Evolutionary conservation across 2,329 filamentous ascomycete genomes (phyloP).

Genomic region (Colletotrichum sp.): DNA sequence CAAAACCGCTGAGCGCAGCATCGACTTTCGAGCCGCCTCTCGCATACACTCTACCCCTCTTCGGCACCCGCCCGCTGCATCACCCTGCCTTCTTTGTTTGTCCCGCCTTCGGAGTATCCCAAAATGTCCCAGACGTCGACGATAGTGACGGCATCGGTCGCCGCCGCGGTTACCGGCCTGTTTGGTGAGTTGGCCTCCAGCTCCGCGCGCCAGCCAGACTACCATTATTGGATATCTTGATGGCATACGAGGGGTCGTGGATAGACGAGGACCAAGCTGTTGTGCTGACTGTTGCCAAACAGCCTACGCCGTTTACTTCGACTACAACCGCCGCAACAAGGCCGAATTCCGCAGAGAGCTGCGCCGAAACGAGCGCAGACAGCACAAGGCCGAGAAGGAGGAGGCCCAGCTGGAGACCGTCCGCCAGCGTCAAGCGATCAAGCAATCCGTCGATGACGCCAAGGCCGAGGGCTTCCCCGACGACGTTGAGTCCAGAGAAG

Average conservation of each 20-base stretch:
- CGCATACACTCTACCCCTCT: neutral
- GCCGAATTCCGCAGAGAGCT: conserved; percentile 70
- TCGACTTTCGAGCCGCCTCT: neutral
- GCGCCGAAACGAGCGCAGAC: conserved; percentile 77
- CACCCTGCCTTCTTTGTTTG: neutral
- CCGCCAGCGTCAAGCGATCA: conserved; percentile 76
- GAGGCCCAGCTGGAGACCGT: conserved; percentile 69
- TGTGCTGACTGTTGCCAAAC: conserved; percentile 21
- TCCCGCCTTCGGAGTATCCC: conserved; percentile 16
- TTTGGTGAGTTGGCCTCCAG: conserved; percentile 53
- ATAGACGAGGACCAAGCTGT: neutral
- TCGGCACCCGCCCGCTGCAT: neutral
- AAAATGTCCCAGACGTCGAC: conserved; percentile 43
- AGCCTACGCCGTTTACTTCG: conserved; percentile 74
- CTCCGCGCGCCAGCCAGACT: neutral
- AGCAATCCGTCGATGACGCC: conserved; percentile 76
- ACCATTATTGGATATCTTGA: neutral
- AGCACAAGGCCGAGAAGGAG: conserved; percentile 74
- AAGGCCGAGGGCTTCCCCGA: conserved; percentile 91
- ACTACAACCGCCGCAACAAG: conserved; percentile 68
- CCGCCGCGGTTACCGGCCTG: conserved; percentile 63
- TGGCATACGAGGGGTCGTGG: neutral
- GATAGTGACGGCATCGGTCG: conserved; percentile 65
- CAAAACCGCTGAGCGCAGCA: neutral
- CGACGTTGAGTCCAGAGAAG: conserved; percentile 91